Base-by-base conservation (phyloP, 164 flowering plant species). In the Chimonanthus salicifolius region DNA sequence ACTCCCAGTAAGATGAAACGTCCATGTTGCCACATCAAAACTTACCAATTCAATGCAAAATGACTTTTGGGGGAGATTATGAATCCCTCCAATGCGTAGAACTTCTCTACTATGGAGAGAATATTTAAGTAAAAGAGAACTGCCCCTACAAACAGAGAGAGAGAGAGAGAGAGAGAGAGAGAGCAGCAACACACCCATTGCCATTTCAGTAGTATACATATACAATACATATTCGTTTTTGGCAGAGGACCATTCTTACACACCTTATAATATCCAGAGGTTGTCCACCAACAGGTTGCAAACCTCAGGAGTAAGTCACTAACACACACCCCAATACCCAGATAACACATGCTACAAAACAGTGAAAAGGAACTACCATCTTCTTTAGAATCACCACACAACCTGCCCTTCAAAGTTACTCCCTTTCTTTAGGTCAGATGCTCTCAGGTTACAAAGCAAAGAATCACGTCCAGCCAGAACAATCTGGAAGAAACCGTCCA, bases 381-480 rank as follows among this genome's bases (percentile, higher is more conserved):
- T 67, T 74, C 49, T 49, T 74, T 60, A 47, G 33, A 54, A 58
- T 81, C 75, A 82, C 69, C 80, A 76, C 50, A 77, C 67, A 62
- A 74, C 64, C 54, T 78, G 82, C 64, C 62, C 76, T 68, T 68
- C 79, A 6, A 51, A 73, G 21, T 80, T 80, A 21, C 70, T 75
- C 71, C 75, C 82, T 50, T 54, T 33, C 48, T 47, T 64, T 2
- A 71, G 51, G 71, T 77, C 80, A 58, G 87, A 51, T 10, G 73
- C 79, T 77, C 99, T 87, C 4, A 94, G 82, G 73, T 84, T 90
- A 75, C 84, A 73, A 69, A 95, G 96, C 85, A 92, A 82, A 49
- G 91, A 89, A 84, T 93, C 94, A 58, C 99, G 94, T 18, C 99
- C 94, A 1, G 81, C 67, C 66, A 95, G 78, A 76, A 91, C 85